Evolutionary conservation across 768 basidiomycete genomes (phyloP).

Genomic region (Boletus huronensis): DNA sequence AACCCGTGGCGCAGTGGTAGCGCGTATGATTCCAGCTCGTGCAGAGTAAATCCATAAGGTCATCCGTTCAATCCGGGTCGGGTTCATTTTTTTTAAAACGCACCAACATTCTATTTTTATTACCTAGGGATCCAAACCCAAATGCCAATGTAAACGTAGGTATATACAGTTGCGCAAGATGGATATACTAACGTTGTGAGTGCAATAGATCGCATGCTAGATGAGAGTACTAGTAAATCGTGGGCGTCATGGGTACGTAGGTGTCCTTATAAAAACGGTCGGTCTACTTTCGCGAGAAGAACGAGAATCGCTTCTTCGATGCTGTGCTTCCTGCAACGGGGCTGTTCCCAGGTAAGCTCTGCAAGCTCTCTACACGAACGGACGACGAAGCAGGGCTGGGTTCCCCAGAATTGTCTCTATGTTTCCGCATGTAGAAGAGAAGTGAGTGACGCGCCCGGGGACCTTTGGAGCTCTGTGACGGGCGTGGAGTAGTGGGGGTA

Average conservation of each 20-base stretch:
- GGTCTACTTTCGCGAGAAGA: slow-evolving; percentile 32
- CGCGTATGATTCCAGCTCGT: slow-evolving; percentile 38
- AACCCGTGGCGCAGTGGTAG: slow-evolving; percentile 40
- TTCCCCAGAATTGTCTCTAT: slow-evolving; percentile 12
- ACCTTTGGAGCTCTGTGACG: slow-evolving; percentile 25
- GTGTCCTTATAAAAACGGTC: slow-evolving; percentile 10
- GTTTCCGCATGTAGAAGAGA: slow-evolving; percentile 33
- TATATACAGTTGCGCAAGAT: slow-evolving; percentile 5
- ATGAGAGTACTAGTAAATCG: slow-evolving; percentile 11
- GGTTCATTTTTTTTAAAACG: slow-evolving; percentile 31
- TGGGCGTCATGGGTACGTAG: slow-evolving; percentile 19
- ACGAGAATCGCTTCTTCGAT: slow-evolving; percentile 28
- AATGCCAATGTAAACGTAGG: slow-evolving; percentile 5
- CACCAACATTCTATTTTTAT: neutral
- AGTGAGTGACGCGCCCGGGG: slow-evolving; percentile 27
- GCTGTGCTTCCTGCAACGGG: slow-evolving; percentile 1
- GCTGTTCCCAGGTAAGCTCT: slow-evolving; percentile 10
- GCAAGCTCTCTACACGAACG: slow-evolving; percentile 14
- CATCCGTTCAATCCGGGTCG: slow-evolving; percentile 47
- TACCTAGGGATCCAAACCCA: neutral
- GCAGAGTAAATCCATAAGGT: slow-evolving; percentile 37
- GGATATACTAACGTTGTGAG: slow-evolving; percentile 12
- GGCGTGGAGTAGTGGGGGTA: slow-evolving; percentile 27
- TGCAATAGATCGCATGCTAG: slow-evolving; percentile 20
- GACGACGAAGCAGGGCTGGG: slow-evolving; percentile 27